These are phyloP conservation scores for Hydnomerulius pinastri DNA, from an alignment of 768 basidiomycete genomes.

Conservation along the genomic window DNA sequence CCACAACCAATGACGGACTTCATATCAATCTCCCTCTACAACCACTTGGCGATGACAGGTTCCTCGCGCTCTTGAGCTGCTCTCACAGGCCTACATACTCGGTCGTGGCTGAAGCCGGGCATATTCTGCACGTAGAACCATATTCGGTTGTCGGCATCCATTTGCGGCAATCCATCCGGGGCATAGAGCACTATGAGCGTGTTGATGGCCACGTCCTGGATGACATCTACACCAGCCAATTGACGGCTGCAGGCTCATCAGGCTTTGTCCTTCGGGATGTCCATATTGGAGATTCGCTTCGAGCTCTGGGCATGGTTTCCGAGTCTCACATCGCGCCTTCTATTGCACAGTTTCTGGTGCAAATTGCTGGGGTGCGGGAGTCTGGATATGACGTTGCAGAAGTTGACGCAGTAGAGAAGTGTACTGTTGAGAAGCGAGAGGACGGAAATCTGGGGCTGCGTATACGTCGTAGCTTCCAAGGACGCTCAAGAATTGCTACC, in stretches of 20 bases:
- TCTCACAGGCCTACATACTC: neutral
- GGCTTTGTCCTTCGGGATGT: neutral
- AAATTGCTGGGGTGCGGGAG: neutral
- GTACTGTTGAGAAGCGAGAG: neutral
- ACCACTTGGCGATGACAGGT: neutral
- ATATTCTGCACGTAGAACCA: neutral
- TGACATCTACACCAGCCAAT: neutral
- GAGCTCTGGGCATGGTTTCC: neutral
- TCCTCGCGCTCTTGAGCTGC: neutral
- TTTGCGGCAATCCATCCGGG: neutral
- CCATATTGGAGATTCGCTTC: neutral
- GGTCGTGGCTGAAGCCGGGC: neutral
- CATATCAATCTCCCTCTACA: constrained; percentile 15
- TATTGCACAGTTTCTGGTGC: neutral
- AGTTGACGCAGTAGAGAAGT: neutral
- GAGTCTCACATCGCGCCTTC: neutral
- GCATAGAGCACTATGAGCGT: neutral
- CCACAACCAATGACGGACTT: constrained; percentile 18
- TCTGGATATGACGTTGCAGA: neutral
- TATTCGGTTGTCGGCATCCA: neutral
- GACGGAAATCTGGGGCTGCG: neutral
- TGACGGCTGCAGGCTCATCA: neutral
- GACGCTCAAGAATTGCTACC: neutral
- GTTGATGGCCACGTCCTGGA: neutral
- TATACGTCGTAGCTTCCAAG: neutral